These are phyloP conservation scores for Skeletonema potamos DNA, from an alignment of 108 stramenopile species.

Conservation along the genomic window DNA sequence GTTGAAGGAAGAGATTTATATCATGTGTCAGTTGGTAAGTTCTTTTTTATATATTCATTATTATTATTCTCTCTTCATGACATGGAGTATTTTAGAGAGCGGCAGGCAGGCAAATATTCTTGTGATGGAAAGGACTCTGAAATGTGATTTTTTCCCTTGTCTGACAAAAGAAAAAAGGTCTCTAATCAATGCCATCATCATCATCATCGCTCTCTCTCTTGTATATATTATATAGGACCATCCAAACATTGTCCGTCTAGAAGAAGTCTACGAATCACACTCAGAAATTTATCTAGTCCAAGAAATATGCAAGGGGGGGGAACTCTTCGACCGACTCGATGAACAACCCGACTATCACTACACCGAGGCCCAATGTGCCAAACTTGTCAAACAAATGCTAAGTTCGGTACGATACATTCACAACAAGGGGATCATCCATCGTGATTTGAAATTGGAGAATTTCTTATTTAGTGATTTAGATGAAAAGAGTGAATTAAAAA, in stretches of 20 bases:
- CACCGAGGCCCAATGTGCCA: conserved; percentile 89
- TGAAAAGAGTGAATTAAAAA: conserved; percentile 81
- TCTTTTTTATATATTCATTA: too few relatives aligned
- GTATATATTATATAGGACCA: conserved; percentile 59
- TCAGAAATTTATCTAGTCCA: conserved; percentile 95
- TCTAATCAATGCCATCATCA: too few relatives aligned
- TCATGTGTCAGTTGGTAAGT: conserved; percentile 84
- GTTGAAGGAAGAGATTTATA: conserved; percentile 84
- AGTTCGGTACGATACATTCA: conserved; percentile 91
- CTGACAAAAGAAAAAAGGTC: too few relatives aligned
- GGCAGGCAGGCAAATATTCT: too few relatives aligned
- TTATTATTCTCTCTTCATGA: too few relatives aligned
- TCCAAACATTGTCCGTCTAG: conserved; percentile 93
- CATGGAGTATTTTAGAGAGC: too few relatives aligned
- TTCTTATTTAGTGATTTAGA: conserved; percentile 80
- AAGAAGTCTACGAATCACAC: conserved; percentile 90
- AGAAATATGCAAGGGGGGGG: conserved; percentile 96
- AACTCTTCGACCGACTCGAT: conserved; percentile 93
- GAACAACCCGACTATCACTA: conserved; percentile 91
- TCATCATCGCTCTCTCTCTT: too few relatives aligned
- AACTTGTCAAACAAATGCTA: conserved; percentile 89
- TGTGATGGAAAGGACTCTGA: too few relatives aligned
- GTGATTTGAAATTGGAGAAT: conserved; percentile 92
- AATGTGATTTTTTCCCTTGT: too few relatives aligned
- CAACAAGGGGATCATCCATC: conserved; percentile 88